A percentile compares a stretch with the other conserved stretches of the same genome.
phyloP scores from a whole-genome alignment of 164 flowering plant genomes.

The Vitis amurensis region DNA sequence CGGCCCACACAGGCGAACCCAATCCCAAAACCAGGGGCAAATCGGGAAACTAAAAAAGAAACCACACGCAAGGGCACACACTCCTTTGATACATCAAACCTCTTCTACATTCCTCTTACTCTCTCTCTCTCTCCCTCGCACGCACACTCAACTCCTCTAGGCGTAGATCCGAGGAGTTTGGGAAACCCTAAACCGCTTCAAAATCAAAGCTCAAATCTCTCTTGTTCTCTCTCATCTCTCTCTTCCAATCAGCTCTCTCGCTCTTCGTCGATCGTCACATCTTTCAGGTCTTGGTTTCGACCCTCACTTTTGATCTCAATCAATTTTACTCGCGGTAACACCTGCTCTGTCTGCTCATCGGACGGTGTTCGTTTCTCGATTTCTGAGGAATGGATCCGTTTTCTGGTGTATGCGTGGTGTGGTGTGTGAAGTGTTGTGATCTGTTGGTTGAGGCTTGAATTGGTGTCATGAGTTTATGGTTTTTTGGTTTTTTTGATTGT shows the following conservation, averaged over 20 bases:
- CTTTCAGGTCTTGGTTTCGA: too few relatives aligned
- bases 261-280: neutral
- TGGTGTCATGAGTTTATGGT: too few relatives aligned
- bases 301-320: too few relatives aligned
- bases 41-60: neutral
- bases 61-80: neutral
- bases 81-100: neutral
- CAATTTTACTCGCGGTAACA: too few relatives aligned
- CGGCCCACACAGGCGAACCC: too few relatives aligned
- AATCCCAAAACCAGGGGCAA: neutral
- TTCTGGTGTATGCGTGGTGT: too few relatives aligned
- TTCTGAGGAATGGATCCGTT: too few relatives aligned
- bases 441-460: too few relatives aligned
- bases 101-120: neutral
- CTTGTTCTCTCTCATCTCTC: neutral
- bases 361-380: too few relatives aligned
- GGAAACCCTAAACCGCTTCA: constrained; percentile 14
- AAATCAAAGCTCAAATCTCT: neutral
- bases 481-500: too few relatives aligned
- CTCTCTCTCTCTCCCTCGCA: neutral
- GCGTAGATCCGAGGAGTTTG: constrained; percentile 40
- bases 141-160: constrained; percentile 23
- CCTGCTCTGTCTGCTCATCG: too few relatives aligned
- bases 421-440: too few relatives aligned
- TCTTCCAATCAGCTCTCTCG: neutral